Conservation (phyloP, 1,284 basidiomycete species). For the Omphalotus olearius region DNA sequence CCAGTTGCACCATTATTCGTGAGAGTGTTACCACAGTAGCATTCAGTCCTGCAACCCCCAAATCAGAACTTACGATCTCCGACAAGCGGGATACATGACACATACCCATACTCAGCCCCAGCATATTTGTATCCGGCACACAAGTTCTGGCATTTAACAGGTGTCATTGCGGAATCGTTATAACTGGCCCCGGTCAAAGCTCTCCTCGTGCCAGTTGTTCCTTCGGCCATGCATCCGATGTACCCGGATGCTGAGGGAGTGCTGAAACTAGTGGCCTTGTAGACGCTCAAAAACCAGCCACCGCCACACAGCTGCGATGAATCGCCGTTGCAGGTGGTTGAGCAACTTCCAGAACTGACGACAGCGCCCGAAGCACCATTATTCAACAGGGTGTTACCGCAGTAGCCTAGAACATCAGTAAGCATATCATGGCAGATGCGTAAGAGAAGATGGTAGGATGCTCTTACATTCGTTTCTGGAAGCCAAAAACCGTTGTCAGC, state of each 20-base stretch:
- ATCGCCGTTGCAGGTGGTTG: conserved; percentile 24
- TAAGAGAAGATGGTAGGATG: too few relatives aligned
- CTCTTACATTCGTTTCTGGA: not conserved
- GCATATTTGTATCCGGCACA: conserved; percentile 15
- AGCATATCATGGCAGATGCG: not conserved
- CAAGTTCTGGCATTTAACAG: conserved; percentile 12
- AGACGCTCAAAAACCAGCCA: conserved; percentile 27
- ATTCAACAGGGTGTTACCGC: conserved; percentile 27
- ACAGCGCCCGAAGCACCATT: conserved; percentile 28
- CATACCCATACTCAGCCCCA: conserved; percentile 15
- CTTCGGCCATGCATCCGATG: conserved; percentile 14
- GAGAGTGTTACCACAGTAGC: conserved; percentile 30
- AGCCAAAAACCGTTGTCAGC: too few relatives aligned
- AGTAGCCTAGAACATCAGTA: conserved; percentile 20
- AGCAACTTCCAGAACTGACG: conserved; percentile 21
- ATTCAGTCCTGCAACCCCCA: not conserved
- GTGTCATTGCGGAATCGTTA: conserved; percentile 14
- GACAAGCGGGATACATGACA: not conserved
- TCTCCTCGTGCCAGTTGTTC: conserved; percentile 3
- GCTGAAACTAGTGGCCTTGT: conserved; percentile 1
- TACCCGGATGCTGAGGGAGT: too few relatives aligned
- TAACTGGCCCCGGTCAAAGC: conserved; percentile 14
- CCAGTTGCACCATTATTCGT: conserved; percentile 32
- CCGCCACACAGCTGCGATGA: conserved; percentile 26
- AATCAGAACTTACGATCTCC: not conserved